A percentile compares a stretch with the other conserved stretches of the same genome.
Evolutionary conservation across 2,329 filamentous ascomycete genomes (phyloP).

Genomic region (Fusarium buxicola): DNA sequence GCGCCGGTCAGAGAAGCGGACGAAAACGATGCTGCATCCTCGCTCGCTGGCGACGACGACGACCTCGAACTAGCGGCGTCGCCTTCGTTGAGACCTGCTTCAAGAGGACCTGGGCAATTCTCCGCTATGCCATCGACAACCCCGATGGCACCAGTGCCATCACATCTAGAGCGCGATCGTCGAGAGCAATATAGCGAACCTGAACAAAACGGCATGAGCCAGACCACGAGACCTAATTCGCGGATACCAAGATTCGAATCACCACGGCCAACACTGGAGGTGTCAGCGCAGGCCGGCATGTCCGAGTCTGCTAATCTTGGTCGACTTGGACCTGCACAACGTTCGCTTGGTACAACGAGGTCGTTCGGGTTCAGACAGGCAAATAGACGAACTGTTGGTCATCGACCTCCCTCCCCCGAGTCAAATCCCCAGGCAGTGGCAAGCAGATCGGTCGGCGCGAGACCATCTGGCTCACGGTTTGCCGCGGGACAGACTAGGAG

Average conservation of each 20-base stretch:
- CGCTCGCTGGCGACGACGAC: slow-evolving; percentile 41
- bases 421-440: slow-evolving; percentile 5
- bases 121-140: slow-evolving; percentile 55
- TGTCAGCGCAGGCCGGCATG: slow-evolving; percentile 4
- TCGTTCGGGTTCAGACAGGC: slow-evolving; percentile 22
- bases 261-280: background rate
- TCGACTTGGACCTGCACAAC: slow-evolving; percentile 5
- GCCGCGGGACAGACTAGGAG: slow-evolving; percentile 20
- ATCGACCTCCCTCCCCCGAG: slow-evolving; percentile 25
- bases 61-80: slow-evolving; percentile 37
- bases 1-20: slow-evolving; percentile 49
- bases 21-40: slow-evolving; percentile 44
- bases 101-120: slow-evolving; percentile 36
- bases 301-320: slow-evolving; percentile 5
- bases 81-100: slow-evolving; percentile 36
- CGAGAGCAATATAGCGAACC: slow-evolving; percentile 37
- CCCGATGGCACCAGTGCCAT: slow-evolving; percentile 56
- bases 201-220: slow-evolving; percentile 3
- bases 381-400: slow-evolving; percentile 17
- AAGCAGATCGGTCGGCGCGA: slow-evolving; percentile 39
- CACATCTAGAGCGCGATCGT: slow-evolving; percentile 55
- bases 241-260: slow-evolving; percentile 17
- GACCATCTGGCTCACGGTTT: slow-evolving; percentile 27
- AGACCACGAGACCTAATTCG: slow-evolving; percentile 4
- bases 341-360: slow-evolving; percentile 17